Evolutionary conservation across 768 basidiomycete species (phyloP).

Genomic region (Trametes coccinea): DNA sequence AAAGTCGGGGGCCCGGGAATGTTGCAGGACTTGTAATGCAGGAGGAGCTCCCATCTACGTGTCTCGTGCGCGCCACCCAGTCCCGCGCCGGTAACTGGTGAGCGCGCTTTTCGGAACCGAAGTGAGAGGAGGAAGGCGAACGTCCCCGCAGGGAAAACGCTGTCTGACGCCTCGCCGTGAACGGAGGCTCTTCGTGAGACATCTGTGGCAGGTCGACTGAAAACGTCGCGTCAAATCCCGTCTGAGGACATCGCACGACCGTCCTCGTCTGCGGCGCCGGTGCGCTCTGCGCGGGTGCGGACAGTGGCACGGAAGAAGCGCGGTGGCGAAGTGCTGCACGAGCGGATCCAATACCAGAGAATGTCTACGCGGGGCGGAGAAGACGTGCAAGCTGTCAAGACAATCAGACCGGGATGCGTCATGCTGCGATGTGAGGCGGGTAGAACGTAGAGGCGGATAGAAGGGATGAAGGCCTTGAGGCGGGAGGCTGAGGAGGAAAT

Average conservation of each 20-base stretch:
- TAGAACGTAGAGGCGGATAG: no score
- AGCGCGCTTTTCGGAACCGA: conserved; percentile 17
- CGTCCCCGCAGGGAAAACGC: neutral
- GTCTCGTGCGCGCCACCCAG: neutral
- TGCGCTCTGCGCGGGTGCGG: neutral
- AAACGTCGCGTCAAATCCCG: neutral
- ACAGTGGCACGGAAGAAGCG: neutral
- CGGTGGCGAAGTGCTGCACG: no score
- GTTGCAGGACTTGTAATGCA: neutral
- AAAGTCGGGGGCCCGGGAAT: neutral
- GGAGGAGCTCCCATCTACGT: neutral
- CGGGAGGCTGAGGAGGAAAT: no score
- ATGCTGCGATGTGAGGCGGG: neutral
- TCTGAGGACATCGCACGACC: no score
- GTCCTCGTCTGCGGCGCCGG: neutral
- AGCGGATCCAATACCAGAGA: neutral
- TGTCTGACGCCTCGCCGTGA: neutral
- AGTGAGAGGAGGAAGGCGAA: neutral
- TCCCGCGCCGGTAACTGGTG: neutral
- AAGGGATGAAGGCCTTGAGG: no score
- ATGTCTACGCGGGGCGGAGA: neutral
- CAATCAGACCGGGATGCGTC: neutral
- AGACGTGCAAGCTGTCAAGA: neutral
- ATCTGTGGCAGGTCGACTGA: neutral
- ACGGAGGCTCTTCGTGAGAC: neutral